Evolutionary conservation across 345 rosid genomes (phyloP), one percentile per base, ranked within the genome.

Genomic region (Eucalyptus shirleyi): DNA sequence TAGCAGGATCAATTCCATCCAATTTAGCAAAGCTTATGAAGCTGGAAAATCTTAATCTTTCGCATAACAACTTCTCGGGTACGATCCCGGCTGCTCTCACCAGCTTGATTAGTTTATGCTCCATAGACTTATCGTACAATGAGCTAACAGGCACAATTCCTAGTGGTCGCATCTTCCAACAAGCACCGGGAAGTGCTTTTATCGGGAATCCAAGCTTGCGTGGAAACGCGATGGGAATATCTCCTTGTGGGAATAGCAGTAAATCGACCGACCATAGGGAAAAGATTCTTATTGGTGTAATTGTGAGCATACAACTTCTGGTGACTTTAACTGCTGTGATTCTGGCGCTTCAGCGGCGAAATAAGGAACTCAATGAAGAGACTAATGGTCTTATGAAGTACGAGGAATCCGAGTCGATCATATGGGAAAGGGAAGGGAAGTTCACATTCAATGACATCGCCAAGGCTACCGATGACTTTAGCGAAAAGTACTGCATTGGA

Each of bases 1-100:
- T 96, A 87, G 93, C 95, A 6, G 96, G 96, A 81, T 42, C 85
- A 37, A 94, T 95, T 87, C 97, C 97, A 23, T 89, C 44, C 72
- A 92, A 89, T 30, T 89, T 96, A 44, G 92, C 89, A 65, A 92
- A 89, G 91, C 95, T 96, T 80, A 60, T 37, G 21, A 44, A 49
- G 4, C 82, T 95, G 91, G 96, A 94, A 32, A 67, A 67, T 45
- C 49, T 45, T 12, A 45, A 45, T 45, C 49, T 45, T 45, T 45
- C 49, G 4, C 49, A 45, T 45, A 45, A 45, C 49, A 1, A 45
- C 49, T 45, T 45, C 12, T 45, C 49, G 4, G 49, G 49, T 45
- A 45, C 4, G 0, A 45, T 45, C 49, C 49, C 49, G 10, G 49
- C 4, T 45, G 49, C 59, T 55, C 60, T 55, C 26, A 55, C 24